Evolutionary conservation across 345 rosid species (phyloP).

Genomic region (Hypericum perforatum): DNA sequence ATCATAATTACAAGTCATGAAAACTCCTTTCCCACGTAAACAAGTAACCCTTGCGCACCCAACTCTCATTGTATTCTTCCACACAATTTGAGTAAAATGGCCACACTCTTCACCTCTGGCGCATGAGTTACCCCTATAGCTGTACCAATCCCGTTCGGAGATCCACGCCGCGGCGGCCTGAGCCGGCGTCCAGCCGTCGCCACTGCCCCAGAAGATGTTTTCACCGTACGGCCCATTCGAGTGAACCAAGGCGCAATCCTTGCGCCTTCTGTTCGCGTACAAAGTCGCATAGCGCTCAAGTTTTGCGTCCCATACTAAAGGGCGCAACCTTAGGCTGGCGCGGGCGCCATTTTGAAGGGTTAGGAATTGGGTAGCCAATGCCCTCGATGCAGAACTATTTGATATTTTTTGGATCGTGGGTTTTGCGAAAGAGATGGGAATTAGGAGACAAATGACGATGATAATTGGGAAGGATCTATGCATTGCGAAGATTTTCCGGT

Average conservation of each 20-base stretch:
- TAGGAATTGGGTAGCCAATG: constrained; percentile 33
- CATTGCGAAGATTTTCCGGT: no score
- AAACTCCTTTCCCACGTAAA: constrained; percentile 44
- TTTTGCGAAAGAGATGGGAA: no score
- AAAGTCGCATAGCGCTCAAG: constrained; percentile 42
- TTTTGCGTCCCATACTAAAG: constrained; percentile 46
- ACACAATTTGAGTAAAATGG: constrained; percentile 84
- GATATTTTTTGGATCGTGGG: no score
- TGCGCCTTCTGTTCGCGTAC: constrained; percentile 57
- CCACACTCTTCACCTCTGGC: constrained; percentile 51
- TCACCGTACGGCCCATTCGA: constrained; percentile 84
- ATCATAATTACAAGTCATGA: constrained; percentile 87
- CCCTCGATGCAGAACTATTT: no score
- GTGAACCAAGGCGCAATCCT: constrained; percentile 58
- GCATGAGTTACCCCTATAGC: constrained; percentile 51
- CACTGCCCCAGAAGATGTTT: constrained; percentile 96
- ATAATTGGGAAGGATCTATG: no score
- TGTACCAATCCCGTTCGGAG: constrained; percentile 47
- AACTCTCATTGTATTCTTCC: constrained; percentile 47
- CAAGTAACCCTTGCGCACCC: constrained; percentile 70
- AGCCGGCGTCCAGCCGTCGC: constrained; percentile 50
- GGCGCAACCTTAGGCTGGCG: constrained; percentile 31
- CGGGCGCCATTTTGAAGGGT: constrained; percentile 69
- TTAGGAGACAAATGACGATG: not conserved
- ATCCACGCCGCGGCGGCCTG: constrained; percentile 66